A percentile compares a stretch with the other conserved stretches of the same genome.
phyloP scores from a whole-genome alignment of 352 stramenopile species.

The Phytopythium cucurbitacearum region DNA sequence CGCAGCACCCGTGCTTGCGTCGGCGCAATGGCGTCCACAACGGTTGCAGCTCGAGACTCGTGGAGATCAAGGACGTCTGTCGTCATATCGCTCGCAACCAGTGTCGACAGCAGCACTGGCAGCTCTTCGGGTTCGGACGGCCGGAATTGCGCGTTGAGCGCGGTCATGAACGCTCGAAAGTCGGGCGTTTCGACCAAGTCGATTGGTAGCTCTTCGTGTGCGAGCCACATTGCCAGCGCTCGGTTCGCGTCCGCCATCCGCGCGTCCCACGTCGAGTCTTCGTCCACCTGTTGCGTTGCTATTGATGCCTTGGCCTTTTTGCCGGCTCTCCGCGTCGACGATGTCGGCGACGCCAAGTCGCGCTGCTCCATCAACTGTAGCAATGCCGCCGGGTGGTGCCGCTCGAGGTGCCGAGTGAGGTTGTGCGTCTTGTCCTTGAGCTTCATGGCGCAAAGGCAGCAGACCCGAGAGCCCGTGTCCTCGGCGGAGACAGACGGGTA shows the following conservation, averaged over 20 bases:
- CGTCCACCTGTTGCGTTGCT: conserved; percentile 1
- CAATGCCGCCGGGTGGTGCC: conserved; percentile 41
- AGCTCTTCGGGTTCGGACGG: conserved; percentile 24
- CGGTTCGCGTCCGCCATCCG: conserved; percentile 24
- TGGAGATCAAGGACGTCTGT: neutral
- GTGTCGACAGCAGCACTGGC: conserved; percentile 12
- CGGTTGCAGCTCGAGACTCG: neutral
- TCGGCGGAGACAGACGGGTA: conserved; percentile 32
- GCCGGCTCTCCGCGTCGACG: conserved; percentile 9
- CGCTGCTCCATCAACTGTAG: conserved; percentile 50
- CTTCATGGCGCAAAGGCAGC: conserved; percentile 34
- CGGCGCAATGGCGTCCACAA: conserved; percentile 13
- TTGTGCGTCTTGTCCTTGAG: conserved; percentile 70
- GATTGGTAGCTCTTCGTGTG: conserved; percentile 38
- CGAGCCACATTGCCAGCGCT: conserved; percentile 34
- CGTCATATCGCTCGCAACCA: conserved; percentile 10
- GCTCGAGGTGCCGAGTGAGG: conserved; percentile 54
- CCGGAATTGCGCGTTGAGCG: conserved; percentile 30
- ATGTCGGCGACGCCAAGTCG: conserved; percentile 15
- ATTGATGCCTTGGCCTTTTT: conserved; percentile 9
- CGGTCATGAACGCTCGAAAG: conserved; percentile 32
- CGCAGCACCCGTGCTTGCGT: conserved; percentile 14
- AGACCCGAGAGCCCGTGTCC: conserved; percentile 39
- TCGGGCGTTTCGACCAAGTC: conserved; percentile 28
- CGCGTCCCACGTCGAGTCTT: neutral